Percentiles rank a stretch among this genome's conserved stretches.
These are phyloP conservation scores for Symbiodinium natans DNA, from an alignment of 73 alveolate genomes.

Conservation along the genomic window DNA sequence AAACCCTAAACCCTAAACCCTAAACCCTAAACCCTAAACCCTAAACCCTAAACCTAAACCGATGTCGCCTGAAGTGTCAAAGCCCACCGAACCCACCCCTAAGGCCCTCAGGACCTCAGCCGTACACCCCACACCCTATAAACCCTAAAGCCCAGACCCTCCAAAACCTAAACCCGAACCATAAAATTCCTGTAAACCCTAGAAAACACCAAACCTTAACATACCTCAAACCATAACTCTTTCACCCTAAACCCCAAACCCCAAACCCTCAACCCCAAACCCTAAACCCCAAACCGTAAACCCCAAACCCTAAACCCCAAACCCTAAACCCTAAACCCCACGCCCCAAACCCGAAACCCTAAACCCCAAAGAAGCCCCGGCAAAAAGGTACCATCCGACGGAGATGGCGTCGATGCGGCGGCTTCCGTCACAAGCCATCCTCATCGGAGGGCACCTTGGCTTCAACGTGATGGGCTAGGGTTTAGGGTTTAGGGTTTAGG, in stretches of 20 bases:
- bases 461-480: neutral
- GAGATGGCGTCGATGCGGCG: constrained; percentile 18
- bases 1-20: neutral
- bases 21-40: neutral
- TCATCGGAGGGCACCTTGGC: neutral
- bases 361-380: neutral
- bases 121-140: too few species aligned
- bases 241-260: too few species aligned
- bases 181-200: too few species aligned
- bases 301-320: neutral
- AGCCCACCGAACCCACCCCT: too few species aligned
- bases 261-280: too few species aligned
- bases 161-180: too few species aligned
- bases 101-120: too few species aligned
- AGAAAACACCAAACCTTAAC: too few species aligned
- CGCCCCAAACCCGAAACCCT: neutral
- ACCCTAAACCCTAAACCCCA: neutral
- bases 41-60: neutral
- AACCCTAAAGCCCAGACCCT: too few species aligned
- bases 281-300: too few species aligned
- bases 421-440: neutral
- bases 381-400: neutral
- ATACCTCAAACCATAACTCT: too few species aligned
- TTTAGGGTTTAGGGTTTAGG: neutral
- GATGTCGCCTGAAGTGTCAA: too few species aligned